phyloP scores from a whole-genome alignment of 2,329 filamentous ascomycete genomes.

The Xylaria sp. region DNA sequence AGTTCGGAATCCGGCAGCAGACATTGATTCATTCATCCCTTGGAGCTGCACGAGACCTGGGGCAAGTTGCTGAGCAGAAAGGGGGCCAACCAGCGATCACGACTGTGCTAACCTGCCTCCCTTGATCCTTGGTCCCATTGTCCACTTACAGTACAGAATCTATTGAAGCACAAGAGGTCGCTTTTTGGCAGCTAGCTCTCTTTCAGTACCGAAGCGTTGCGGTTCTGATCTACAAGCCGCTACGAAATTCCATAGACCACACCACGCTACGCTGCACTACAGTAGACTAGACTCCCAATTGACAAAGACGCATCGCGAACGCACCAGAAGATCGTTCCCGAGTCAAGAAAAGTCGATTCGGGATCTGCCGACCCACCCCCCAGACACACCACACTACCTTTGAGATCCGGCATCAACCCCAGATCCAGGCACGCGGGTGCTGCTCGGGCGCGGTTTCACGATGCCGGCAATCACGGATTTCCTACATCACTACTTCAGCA shows the following conservation, averaged over 20 bases:
- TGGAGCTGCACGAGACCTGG: background rate
- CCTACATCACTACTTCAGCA: constrained; percentile 38
- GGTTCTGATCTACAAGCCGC: background rate
- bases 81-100: background rate
- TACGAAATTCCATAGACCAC: background rate
- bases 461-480: constrained; percentile 41
- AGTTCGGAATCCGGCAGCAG: constrained; percentile 15
- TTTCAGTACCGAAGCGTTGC: background rate
- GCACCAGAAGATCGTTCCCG: constrained; percentile 13
- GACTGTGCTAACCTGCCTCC: background rate
- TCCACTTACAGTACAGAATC: background rate
- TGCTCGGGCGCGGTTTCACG: constrained; percentile 17
- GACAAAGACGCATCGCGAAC: background rate
- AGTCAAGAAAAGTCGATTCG: constrained; percentile 12
- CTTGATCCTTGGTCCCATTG: background rate
- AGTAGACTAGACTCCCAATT: no score
- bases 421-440: constrained; percentile 6
- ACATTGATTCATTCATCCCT: background rate
- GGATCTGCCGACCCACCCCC: background rate
- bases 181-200: background rate
- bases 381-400: background rate
- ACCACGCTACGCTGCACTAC: background rate
- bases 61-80: background rate
- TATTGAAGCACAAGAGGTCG: background rate
- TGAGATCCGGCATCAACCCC: constrained; percentile 6